Base-by-base conservation (phyloP, 2,329 filamentous ascomycete species). In the Colletotrichum lupini region DNA sequence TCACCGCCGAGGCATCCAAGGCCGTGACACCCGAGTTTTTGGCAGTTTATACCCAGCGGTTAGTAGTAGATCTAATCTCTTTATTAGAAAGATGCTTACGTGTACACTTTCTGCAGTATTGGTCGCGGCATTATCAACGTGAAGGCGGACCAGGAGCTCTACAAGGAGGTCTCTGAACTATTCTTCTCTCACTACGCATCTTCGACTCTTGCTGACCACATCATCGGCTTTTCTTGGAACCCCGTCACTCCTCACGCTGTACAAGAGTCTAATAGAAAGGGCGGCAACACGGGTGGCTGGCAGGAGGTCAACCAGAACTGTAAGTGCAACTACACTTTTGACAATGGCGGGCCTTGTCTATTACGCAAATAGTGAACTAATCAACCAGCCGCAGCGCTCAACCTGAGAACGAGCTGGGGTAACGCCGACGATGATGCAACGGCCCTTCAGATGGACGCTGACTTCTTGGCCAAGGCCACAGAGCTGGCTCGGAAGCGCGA, bases 401-500 rank as follows among this genome's bases (percentile, higher is more conserved):
- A 58, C 5, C 42, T 73, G 11, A 69, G 69, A 52, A 30, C 46
- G 1, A 70, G 67, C 49, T 53, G 65, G 35, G n/a, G 37, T 2
- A 67, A 73, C 24, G 66, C 68, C 42, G 52, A 22, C 5, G 66
- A 73, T 24, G 62, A 73, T n/a, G 42, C 67, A 30, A 55, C 57
- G 2, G 73, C 73, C 11, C 55, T 63, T 5, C 37, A 61, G 8
- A 57, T 35, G 52, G 68, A 67, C 65, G 63, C 62, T 49, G 37
- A 42, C 12, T 53, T 35, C 26, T 55, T 75, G 49, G 30, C 69
- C 49, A 26, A 75, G 61, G 69, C 49, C 26, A 68, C 66, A 26
- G 24, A 67, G 26, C 22, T 42, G 30, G 42, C 69, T n/a, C 58
- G 63, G 22, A 67, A 67, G 71, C 46, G 77, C 78, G 68, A 69